Evolutionary conservation across 768 basidiomycete genomes (phyloP).

Genomic region (Trametes coccinea): DNA sequence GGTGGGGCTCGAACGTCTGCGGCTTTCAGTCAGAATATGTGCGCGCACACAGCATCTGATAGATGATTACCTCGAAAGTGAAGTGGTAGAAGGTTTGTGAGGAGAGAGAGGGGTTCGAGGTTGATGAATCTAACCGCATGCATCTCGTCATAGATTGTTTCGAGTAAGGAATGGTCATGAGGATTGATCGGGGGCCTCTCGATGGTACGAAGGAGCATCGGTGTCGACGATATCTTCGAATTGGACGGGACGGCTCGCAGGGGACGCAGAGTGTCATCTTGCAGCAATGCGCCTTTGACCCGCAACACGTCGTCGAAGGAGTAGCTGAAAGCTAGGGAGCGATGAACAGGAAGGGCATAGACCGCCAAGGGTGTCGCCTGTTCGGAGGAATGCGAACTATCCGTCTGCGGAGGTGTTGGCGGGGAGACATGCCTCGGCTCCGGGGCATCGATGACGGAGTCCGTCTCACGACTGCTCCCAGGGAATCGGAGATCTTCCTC

Average conservation of each 20-base stretch:
- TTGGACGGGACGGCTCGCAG: slow-evolving; percentile 1
- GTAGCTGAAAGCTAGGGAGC: slow-evolving; percentile 13
- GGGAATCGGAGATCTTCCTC: slow-evolving; percentile 80
- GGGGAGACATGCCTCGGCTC: slow-evolving; percentile 9
- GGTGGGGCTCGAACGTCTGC: slow-evolving; percentile 68
- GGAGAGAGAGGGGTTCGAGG: slow-evolving; percentile 57
- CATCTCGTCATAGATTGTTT: slow-evolving; percentile 67
- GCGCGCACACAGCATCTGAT: neutral
- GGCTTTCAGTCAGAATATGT: neutral
- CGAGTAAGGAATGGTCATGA: slow-evolving; percentile 64
- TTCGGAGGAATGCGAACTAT: slow-evolving; percentile 20
- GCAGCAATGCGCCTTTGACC: slow-evolving; percentile 4
- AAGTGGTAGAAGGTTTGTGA: slow-evolving; percentile 55
- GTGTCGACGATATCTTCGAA: neutral
- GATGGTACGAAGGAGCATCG: slow-evolving; percentile 7
- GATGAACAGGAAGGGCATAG: neutral
- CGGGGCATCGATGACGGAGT: slow-evolving; percentile 12
- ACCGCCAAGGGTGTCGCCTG: slow-evolving; percentile 1
- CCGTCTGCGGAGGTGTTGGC: slow-evolving; percentile 17
- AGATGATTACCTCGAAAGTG: slow-evolving; percentile 58
- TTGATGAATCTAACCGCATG: slow-evolving; percentile 71
- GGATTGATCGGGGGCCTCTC: slow-evolving; percentile 48
- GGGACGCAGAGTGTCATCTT: neutral
- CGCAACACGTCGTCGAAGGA: slow-evolving; percentile 17
- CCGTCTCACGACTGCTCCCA: slow-evolving; percentile 43